A percentile compares a stretch with the other conserved stretches of the same genome.
Conservation (phyloP, 2,329 filamentous ascomycete genomes). For the Colletotrichum lini region DNA sequence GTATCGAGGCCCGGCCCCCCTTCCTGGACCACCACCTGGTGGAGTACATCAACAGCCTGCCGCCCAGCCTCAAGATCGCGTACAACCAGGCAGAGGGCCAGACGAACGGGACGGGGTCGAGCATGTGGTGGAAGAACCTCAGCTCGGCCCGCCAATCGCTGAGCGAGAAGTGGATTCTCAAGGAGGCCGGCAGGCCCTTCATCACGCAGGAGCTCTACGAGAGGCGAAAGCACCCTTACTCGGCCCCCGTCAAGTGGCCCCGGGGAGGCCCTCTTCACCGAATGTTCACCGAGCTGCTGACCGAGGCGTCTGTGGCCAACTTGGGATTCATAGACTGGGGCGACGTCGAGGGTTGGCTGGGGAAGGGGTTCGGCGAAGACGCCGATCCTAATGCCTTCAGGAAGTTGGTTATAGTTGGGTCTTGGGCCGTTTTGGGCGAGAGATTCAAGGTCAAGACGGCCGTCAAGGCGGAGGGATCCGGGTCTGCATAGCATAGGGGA, state of each 20-base stretch:
- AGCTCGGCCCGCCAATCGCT: constrained; percentile 46
- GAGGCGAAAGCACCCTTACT: constrained; percentile 63
- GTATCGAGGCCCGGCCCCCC: constrained; percentile 52
- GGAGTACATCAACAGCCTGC: constrained; percentile 46
- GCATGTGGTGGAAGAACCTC: constrained; percentile 39
- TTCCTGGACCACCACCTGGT: constrained; percentile 53
- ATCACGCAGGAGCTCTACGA: constrained; percentile 66
- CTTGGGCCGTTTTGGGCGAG: constrained; percentile 36
- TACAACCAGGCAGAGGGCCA: constrained; percentile 12
- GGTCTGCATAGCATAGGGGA: background rate
- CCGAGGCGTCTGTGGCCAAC: constrained; percentile 52
- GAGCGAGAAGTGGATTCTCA: constrained; percentile 65
- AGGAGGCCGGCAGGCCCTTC: constrained; percentile 53
- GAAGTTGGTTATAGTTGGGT: constrained; percentile 20
- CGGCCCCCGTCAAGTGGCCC: constrained; percentile 60
- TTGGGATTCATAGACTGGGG: constrained; percentile 60
- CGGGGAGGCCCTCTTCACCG: constrained; percentile 59
- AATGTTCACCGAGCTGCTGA: constrained; percentile 51
- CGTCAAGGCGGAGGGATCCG: background rate
- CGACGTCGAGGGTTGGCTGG: constrained; percentile 48
- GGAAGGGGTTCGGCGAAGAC: constrained; percentile 55
- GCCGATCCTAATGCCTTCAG: constrained; percentile 46
- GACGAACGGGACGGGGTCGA: constrained; percentile 27
- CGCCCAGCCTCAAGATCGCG: constrained; percentile 30
- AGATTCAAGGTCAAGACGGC: constrained; percentile 32